Evolutionary conservation across 192 early-diverging fungal genomes (phyloP).

Genomic region (Hyaloraphidium curvatum): DNA sequence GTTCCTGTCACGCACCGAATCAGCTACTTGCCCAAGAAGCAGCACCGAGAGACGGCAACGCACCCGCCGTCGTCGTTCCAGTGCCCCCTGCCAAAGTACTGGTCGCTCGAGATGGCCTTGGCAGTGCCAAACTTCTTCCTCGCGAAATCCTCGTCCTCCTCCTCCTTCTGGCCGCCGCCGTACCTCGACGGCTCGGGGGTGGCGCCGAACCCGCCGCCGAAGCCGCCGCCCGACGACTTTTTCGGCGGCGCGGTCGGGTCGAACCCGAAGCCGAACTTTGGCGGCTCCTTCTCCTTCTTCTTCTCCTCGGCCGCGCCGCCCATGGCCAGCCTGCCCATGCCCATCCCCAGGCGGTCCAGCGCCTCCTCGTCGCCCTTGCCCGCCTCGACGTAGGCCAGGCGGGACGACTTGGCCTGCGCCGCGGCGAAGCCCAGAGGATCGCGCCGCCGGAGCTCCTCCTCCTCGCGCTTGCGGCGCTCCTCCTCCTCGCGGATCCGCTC

Average conservation of each 20-base stretch:
- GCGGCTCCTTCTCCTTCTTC: slow-evolving; percentile 45
- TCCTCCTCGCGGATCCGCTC: slow-evolving; percentile 18
- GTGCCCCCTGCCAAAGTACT: slow-evolving; percentile 66
- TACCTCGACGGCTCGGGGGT: neutral
- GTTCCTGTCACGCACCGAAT: slow-evolving; percentile 11
- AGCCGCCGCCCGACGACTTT: neutral
- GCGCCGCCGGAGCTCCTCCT: slow-evolving; percentile 12
- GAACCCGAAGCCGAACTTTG: slow-evolving; percentile 13
- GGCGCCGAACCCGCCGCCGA: slow-evolving; percentile 8
- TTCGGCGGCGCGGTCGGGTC: neutral
- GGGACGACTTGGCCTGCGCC: slow-evolving; percentile 14
- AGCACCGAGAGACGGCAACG: neutral
- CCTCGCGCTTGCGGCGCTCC: slow-evolving; percentile 26
- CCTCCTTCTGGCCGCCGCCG: slow-evolving; percentile 14
- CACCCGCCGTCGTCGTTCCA: slow-evolving; percentile 37
- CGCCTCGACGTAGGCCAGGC: slow-evolving; percentile 25
- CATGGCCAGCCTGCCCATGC: slow-evolving; percentile 27
- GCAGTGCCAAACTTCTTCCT: slow-evolving; percentile 63
- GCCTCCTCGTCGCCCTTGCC: slow-evolving; percentile 15
- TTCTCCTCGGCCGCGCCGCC: slow-evolving; percentile 22
- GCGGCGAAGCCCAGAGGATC: slow-evolving; percentile 6
- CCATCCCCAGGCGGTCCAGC: slow-evolving; percentile 45
- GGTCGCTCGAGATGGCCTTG: slow-evolving; percentile 78
- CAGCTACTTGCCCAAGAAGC: slow-evolving; percentile 1
- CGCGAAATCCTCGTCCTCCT: slow-evolving; percentile 34